These are phyloP conservation scores for Galeopsis tetrahit DNA, from an alignment of 257 asterid species.

Conservation along the genomic window DNA sequence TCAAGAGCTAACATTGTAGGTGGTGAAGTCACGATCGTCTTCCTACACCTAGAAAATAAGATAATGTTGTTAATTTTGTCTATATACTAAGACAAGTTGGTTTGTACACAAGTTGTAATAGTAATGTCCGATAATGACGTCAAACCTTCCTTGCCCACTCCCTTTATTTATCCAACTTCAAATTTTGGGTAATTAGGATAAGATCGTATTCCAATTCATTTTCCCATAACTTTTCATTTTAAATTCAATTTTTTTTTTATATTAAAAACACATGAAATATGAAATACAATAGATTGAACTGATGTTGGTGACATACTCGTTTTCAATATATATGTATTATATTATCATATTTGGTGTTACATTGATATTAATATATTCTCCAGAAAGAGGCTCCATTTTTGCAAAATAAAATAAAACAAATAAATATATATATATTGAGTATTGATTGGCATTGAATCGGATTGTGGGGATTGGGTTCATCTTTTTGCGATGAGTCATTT, in stretches of 20 bases:
- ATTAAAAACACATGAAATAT: neutral
- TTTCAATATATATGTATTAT: neutral
- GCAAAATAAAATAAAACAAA: neutral
- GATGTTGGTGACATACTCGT: neutral
- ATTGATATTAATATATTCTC: neutral
- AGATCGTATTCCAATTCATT: constrained; percentile 7
- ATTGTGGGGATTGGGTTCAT: constrained; percentile 36
- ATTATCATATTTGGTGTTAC: neutral
- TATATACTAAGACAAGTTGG: neutral
- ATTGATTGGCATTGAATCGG: constrained; percentile 24
- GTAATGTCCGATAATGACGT: constrained; percentile 15
- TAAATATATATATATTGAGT: neutral
- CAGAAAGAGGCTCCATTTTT: constrained; percentile 4
- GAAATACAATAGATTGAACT: neutral
- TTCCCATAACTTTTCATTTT: neutral
- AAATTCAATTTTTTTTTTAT: neutral
- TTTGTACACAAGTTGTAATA: neutral
- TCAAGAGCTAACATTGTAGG: too few relatives aligned
- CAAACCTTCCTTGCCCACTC: constrained; percentile 2
- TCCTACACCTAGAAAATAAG: neutral
- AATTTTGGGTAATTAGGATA: neutral
- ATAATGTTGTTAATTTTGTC: too few relatives aligned
- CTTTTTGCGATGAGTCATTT: constrained; percentile 40
- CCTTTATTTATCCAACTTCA: neutral
- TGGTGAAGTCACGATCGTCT: neutral